A percentile compares a stretch with the other conserved stretches of the same genome.
phyloP scores from a whole-genome alignment of 1,284 basidiomycete genomes.

The Wallemia hederae region DNA sequence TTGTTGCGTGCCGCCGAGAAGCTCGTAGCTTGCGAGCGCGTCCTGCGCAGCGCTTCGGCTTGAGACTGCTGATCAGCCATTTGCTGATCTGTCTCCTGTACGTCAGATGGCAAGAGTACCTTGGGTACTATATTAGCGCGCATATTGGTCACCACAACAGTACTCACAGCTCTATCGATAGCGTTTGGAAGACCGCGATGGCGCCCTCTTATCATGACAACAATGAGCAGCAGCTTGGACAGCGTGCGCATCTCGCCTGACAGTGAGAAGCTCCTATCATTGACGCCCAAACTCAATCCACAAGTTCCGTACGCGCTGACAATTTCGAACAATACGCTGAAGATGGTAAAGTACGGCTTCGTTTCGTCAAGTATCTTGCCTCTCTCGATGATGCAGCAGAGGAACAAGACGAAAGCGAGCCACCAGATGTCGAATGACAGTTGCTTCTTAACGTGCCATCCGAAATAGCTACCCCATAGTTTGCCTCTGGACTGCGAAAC shows the following conservation, averaged over 20 bases:
- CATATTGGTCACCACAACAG: neutral
- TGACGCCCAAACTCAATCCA: conserved; percentile 15
- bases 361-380: conserved; percentile 3
- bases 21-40: neutral
- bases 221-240: conserved; percentile 17
- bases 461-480: conserved; percentile 45
- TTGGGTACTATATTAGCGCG: neutral
- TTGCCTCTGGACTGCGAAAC: conserved; percentile 21
- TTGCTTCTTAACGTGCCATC: conserved; percentile 53
- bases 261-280: conserved; percentile 10
- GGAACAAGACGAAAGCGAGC: conserved; percentile 2
- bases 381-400: conserved; percentile 11
- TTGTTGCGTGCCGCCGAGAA: neutral
- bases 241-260: conserved; percentile 16
- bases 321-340: conserved; percentile 1
- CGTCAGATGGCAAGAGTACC: neutral
- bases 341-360: conserved; percentile 3
- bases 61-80: neutral
- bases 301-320: conserved; percentile 13
- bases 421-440: conserved; percentile 27
- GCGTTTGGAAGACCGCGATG: conserved; percentile 33
- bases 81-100: neutral
- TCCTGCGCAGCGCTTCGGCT: neutral
- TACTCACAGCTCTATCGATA: conserved; percentile 38
- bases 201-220: conserved; percentile 19